Conservation (phyloP, 106 monocot species). For the Allium sativum region DNA sequence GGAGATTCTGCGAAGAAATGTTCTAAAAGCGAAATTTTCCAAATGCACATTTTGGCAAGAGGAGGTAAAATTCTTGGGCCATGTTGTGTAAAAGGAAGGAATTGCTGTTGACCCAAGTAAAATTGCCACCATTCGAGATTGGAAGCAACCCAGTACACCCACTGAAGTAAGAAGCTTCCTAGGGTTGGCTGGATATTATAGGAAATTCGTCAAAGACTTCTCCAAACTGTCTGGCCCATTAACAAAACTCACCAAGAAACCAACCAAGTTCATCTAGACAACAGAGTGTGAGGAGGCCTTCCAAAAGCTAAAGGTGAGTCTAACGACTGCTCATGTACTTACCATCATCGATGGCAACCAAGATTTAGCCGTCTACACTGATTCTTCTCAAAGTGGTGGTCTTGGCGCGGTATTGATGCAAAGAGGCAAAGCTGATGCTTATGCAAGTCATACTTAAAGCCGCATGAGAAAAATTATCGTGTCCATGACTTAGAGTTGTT, state of each 20-base stretch:
- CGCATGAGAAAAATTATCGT: background rate
- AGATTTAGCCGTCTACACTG: background rate
- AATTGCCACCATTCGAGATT: background rate
- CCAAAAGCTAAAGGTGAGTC: background rate
- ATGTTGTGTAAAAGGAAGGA: background rate
- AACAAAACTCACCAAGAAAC: background rate
- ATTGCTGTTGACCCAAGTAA: background rate
- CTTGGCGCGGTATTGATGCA: background rate
- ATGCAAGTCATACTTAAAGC: background rate
- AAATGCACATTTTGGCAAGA: background rate
- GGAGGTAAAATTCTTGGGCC: background rate
- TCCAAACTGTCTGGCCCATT: background rate
- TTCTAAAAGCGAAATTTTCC: background rate
- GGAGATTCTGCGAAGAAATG: background rate
- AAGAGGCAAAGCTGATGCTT: background rate
- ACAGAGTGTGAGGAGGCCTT: background rate
- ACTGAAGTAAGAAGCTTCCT: background rate
- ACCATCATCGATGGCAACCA: background rate
- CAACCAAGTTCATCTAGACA: background rate
- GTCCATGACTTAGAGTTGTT: background rate
- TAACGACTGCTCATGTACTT: background rate
- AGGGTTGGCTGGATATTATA: background rate
- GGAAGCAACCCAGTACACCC: background rate
- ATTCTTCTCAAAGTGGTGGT: background rate
- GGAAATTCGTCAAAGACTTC: background rate